A percentile compares a stretch with the other conserved stretches of the same genome.
These are phyloP conservation scores for Globisporangium spinosum DNA, from an alignment of 352 stramenopile species.

Conservation along the genomic window DNA sequence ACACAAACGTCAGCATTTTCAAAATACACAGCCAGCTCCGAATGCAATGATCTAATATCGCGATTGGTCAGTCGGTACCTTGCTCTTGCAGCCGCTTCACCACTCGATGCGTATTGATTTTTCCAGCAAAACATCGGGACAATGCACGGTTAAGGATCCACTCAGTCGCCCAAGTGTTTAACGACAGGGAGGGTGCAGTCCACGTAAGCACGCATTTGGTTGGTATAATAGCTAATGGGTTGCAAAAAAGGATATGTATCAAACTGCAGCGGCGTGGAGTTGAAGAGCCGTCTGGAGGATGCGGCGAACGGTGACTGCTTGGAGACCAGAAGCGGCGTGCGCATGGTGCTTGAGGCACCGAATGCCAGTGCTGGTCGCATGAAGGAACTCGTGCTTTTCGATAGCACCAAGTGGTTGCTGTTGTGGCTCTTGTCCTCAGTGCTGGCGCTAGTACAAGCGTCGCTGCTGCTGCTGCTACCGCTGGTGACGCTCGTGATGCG, in stretches of 20 bases:
- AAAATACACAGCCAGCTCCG: background rate
- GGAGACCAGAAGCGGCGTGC: background rate
- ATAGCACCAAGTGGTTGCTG: background rate
- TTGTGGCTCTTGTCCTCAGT: background rate
- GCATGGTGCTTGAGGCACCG: background rate
- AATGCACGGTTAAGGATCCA: constrained; percentile 22
- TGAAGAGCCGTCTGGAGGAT: constrained; percentile 10
- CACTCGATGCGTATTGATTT: constrained; percentile 53
- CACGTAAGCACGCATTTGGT: background rate
- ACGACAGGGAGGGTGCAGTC: too few relatives aligned
- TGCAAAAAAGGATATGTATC: constrained; percentile 20
- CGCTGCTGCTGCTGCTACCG: background rate
- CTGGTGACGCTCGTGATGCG: background rate
- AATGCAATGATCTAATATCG: background rate
- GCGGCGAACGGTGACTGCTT: background rate
- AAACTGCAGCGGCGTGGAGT: constrained; percentile 23
- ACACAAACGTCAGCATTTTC: background rate
- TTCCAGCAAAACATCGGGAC: background rate
- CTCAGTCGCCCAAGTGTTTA: background rate
- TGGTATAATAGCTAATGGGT: background rate
- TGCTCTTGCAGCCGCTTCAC: constrained; percentile 69
- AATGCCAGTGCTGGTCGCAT: background rate
- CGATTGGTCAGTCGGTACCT: constrained; percentile 30
- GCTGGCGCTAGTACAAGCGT: background rate
- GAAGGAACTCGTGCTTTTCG: background rate